These are phyloP conservation scores for Bauhinia variegata DNA, from an alignment of 306 rosid species.

Conservation along the genomic window DNA sequence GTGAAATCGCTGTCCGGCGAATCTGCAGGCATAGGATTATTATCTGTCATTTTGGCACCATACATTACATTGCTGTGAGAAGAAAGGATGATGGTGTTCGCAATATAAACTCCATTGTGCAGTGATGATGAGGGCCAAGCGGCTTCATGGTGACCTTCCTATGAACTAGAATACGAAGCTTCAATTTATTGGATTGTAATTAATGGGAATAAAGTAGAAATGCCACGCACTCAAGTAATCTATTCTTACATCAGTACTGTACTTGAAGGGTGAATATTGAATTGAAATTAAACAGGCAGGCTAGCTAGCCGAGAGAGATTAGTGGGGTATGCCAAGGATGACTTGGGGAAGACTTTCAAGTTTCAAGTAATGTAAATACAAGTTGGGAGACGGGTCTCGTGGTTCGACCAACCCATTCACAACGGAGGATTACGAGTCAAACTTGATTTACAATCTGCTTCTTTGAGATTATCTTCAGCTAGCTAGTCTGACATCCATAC, in stretches of 20 bases:
- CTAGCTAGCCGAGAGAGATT: no score
- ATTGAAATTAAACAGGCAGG: constrained; percentile 1
- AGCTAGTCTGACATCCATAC: no score
- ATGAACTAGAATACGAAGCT: no score
- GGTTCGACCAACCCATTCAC: constrained; percentile 51
- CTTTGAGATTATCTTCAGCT: no score
- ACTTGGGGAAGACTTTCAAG: constrained; percentile 57
- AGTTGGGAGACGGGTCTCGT: constrained; percentile 31
- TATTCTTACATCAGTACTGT: not conserved
- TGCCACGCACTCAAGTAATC: constrained; percentile 39
- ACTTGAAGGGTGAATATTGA: not conserved
- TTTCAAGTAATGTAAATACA: constrained; percentile 3
- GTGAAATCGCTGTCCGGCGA: constrained; percentile 42
- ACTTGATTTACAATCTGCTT: not conserved
- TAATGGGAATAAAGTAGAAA: constrained; percentile 36
- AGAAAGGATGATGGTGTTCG: not conserved
- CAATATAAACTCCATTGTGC: constrained; percentile 29
- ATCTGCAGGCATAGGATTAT: constrained; percentile 34
- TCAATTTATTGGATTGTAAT: constrained; percentile 36
- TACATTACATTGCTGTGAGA: constrained; percentile 11
- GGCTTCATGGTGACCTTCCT: constrained; percentile 69
- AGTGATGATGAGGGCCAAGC: constrained; percentile 36
- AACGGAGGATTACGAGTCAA: constrained; percentile 46
- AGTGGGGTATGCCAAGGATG: constrained; percentile 58
- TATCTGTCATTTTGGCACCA: constrained; percentile 51